Base-by-base conservation (phyloP, 371 early-diverging fungal genomes). In the Choanephora cucurbitarum region DNA sequence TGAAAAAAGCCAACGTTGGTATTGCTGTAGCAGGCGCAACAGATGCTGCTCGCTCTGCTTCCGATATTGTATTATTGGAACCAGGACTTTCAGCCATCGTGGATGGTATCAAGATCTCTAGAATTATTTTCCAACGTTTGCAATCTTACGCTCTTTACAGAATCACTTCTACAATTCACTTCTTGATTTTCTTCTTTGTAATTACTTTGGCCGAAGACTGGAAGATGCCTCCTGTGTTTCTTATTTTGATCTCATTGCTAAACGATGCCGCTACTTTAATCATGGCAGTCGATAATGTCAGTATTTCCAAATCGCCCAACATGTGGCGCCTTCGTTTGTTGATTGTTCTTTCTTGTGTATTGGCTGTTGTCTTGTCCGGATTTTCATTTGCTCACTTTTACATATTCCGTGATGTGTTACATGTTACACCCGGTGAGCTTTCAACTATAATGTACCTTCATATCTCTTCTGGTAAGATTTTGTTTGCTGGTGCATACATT, bases 191-290 rank as follows among this genome's bases (percentile, higher is more conserved):
- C 79, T 94, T 95, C 84, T 94, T 94, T 77, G 85, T 92, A 57
- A 81, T 94, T 18, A 87, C 93, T 10, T 66, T 92, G 13, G 88
- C 81, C 5, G 90, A 83, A 64, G 81, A 89, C 51, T 94, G 92
- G 88, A 75, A 85, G 41, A 84, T 95, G 79, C 90, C 92, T 39
- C 86, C 90, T 18, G 79, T 85, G 4, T 82, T 94, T n/a, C 75
- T 95, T 10, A 89, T 95, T 66, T 58, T 94, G 56, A 94, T 95
- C 48, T 90, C 91, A 4, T 83, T 90, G 21, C 75, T 90, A 55
- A 94, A 94, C 73, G 95, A 95, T 60, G 90, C 92, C 9, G 95
- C 95, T 9, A 93, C 95, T 8, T 73, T 95, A 46, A 93, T 94
- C 45, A 95, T 95, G 71, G 86, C 95, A 3, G 87, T 94, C 49